phyloP scores from a whole-genome alignment of 73 alveolate genomes.

The Tetrahymena thermophila region DNA sequence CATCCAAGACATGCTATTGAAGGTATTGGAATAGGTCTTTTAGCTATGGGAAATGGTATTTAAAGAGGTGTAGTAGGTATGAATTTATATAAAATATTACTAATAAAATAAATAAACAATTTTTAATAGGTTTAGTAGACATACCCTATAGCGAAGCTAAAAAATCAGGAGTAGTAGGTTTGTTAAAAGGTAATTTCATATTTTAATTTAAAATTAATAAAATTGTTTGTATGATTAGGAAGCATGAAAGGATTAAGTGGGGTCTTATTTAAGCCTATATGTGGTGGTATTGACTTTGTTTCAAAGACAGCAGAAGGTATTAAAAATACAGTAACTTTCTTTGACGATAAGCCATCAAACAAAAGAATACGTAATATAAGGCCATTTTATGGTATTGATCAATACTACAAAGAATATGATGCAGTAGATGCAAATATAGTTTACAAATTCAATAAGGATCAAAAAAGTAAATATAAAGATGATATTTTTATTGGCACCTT shows the following conservation, averaged over 20 bases:
- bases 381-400: conserved; percentile 81
- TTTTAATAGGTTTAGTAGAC: conserved; percentile 69
- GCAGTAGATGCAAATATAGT: neutral
- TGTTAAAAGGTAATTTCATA: conserved; percentile 64
- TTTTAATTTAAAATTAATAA: neutral
- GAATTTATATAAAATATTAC: neutral
- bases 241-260: conserved; percentile 77
- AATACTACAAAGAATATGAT: neutral
- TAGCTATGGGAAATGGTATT: conserved; percentile 48
- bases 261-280: conserved; percentile 68
- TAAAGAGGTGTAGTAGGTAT: conserved; percentile 68
- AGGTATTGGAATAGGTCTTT: conserved; percentile 87
- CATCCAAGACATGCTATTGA: conserved; percentile 82
- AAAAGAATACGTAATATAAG: conserved; percentile 90
- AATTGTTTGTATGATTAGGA: conserved; percentile 31
- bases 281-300: conserved; percentile 84
- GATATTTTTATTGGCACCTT: neutral
- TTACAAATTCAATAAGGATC: neutral
- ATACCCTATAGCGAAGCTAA: conserved; percentile 86
- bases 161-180: conserved; percentile 75
- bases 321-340: conserved; percentile 80
- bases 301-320: conserved; percentile 98
- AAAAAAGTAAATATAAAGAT: neutral
- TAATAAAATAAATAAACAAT: neutral
- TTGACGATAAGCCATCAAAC: conserved; percentile 67